Base-by-base conservation (phyloP, 2,329 filamentous ascomycete species). In the Fusarium sacchari region DNA sequence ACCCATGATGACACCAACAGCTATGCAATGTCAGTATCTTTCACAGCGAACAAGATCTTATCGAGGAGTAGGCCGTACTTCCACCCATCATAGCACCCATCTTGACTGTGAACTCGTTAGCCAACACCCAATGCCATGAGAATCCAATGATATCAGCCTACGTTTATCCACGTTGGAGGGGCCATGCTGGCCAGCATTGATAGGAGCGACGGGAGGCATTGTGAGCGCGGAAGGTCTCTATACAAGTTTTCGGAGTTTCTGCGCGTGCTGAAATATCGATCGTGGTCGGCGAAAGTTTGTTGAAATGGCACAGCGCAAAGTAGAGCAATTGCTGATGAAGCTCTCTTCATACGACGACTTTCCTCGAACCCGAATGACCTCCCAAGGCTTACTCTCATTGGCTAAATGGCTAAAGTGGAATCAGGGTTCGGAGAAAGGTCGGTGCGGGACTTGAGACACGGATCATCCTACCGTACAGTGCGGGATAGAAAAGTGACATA, bases 41-140 rank as follows among this genome's bases (percentile, higher is more conserved):
- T 52, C 34, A 30, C 50, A 59, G 39, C 12, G 17, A 9, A 14
- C 46, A 49, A 55, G 14, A 40, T 9, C 18, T 28, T 20, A 57
- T 18, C 37, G 28, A n/a, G 49, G 42, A 60, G 58, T 59, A 90
- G 56, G 37, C 36, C 95, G 79, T 93, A 98, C 96, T 97, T 82
- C 95, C 94, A 78, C 96, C 96, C 95, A 98, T 98, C 92, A 99
- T 92, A 72, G 93, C 95, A 78, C 96, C 96, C 95, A 98, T 98
- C 88, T 97, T 98, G 50, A 83, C 81, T 83, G 49, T 36, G 55
- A 32, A 37, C 40, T 62, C 43, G 46, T 77, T 74, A 79, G 69
- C 74, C 68, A 67, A 65, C 28, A 47, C 59, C 24, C 63, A 60
- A 47, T 43, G 44, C 32, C 32, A 55, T 53, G 50, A 52, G 58